Evolutionary conservation across 495 filamentous ascomycete species (phyloP).

Genomic region (Penicillium steckii): DNA sequence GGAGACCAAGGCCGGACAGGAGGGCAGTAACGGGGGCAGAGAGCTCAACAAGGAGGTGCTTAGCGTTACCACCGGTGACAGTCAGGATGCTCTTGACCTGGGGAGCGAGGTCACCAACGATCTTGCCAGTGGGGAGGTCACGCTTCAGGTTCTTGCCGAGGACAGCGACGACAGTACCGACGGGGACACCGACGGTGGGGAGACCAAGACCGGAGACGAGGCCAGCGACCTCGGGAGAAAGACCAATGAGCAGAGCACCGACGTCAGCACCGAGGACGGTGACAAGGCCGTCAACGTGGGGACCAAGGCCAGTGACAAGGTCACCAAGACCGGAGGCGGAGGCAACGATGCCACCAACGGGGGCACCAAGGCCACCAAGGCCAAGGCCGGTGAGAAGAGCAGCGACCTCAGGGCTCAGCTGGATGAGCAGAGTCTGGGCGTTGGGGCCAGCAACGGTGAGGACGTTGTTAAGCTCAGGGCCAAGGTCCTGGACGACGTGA

Average conservation of each 20-base stretch:
- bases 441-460: conserved; percentile 27
- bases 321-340: conserved; percentile 30
- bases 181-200: conserved; percentile 26
- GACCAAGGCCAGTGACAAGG: conserved; percentile 31
- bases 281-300: conserved; percentile 28
- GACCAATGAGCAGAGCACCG: conserved; percentile 29
- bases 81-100: conserved; percentile 32
- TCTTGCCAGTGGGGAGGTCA: conserved; percentile 19
- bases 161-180: conserved; percentile 25
- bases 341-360: conserved; percentile 25
- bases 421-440: conserved; percentile 20
- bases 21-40: conserved; percentile 31
- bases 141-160: conserved; percentile 27
- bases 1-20: conserved; percentile 38
- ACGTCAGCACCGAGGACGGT: conserved; percentile 31
- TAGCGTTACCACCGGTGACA: conserved; percentile 31
- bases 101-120: conserved; percentile 35
- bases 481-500: conserved; percentile 30
- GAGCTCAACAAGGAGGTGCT: conserved; percentile 38
- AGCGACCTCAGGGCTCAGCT: conserved; percentile 27
- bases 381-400: conserved; percentile 25
- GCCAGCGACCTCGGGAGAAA: conserved; percentile 33
- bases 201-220: conserved; percentile 34
- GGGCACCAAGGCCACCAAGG: conserved; percentile 20
- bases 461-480: conserved; percentile 28